Conservation (phyloP, 2,329 filamentous ascomycete genomes). For the Venturia oleaginea region DNA sequence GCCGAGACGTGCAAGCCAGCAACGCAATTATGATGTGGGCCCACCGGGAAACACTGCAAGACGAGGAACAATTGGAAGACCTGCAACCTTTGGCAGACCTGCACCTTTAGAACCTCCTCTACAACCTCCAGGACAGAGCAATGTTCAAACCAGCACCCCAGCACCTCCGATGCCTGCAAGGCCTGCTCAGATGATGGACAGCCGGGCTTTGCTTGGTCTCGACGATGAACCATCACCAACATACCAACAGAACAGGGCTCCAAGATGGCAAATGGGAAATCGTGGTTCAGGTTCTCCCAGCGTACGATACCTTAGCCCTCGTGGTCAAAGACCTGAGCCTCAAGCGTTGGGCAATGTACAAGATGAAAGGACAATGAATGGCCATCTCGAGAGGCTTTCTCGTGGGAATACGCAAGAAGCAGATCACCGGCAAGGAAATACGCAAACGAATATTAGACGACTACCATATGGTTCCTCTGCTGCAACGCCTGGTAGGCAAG, state of each 20-base stretch:
- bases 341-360: background rate
- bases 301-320: background rate
- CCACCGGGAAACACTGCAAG: background rate
- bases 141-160: background rate
- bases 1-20: background rate
- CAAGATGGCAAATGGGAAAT: background rate
- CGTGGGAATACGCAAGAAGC: background rate
- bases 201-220: conserved; percentile 3
- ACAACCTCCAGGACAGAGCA: background rate
- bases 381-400: background rate
- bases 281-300: background rate
- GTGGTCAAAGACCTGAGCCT: background rate
- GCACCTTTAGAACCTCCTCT: background rate
- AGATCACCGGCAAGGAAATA: background rate
- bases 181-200: background rate
- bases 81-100: background rate
- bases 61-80: background rate
- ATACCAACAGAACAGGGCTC: background rate
- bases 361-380: conserved; percentile 2
- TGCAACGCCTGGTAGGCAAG: background rate
- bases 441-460: background rate
- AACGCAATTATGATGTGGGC: background rate
- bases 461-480: background rate
- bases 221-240: background rate
- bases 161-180: background rate